These are phyloP conservation scores for Friedmanniomyces simplex DNA, from an alignment of 495 filamentous ascomycete species.

Conservation along the genomic window DNA sequence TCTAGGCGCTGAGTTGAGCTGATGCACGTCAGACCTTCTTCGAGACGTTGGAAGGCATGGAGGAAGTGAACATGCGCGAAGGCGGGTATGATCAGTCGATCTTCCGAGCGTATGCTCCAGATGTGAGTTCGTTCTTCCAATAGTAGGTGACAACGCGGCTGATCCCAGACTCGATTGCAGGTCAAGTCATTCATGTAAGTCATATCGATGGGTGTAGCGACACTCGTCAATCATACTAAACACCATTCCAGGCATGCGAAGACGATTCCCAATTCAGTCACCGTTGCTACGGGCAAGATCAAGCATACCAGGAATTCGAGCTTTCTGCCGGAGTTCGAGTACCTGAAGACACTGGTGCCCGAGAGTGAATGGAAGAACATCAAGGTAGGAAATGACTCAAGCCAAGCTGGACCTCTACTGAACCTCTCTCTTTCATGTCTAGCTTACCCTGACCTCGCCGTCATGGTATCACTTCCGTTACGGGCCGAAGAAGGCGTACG, in stretches of 20 bases:
- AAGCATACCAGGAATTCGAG: slow-evolving; percentile 25
- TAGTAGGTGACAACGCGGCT: neutral
- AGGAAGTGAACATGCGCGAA: slow-evolving; percentile 26
- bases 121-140: slow-evolving; percentile 26
- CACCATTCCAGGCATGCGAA: slow-evolving; percentile 20
- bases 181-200: slow-evolving; percentile 21
- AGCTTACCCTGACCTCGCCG: slow-evolving; percentile 28
- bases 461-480: slow-evolving; percentile 32
- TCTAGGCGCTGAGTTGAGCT: slow-evolving; percentile 25
- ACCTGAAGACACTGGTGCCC: slow-evolving; percentile 28
- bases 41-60: slow-evolving; percentile 11
- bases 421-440: neutral
- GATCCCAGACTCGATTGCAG: slow-evolving; percentile 1
- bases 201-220: neutral
- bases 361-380: slow-evolving; percentile 29
- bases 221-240: neutral
- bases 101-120: slow-evolving; percentile 32
- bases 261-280: slow-evolving; percentile 29
- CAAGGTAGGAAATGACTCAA: slow-evolving; percentile 5
- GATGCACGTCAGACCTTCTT: neutral
- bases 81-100: slow-evolving; percentile 27
- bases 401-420: neutral
- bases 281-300: slow-evolving; percentile 30
- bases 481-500: slow-evolving; percentile 23
- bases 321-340: slow-evolving; percentile 28